phyloP scores from a whole-genome alignment of 2,329 filamentous ascomycete species.

The Botryosphaeria dothidea region DNA sequence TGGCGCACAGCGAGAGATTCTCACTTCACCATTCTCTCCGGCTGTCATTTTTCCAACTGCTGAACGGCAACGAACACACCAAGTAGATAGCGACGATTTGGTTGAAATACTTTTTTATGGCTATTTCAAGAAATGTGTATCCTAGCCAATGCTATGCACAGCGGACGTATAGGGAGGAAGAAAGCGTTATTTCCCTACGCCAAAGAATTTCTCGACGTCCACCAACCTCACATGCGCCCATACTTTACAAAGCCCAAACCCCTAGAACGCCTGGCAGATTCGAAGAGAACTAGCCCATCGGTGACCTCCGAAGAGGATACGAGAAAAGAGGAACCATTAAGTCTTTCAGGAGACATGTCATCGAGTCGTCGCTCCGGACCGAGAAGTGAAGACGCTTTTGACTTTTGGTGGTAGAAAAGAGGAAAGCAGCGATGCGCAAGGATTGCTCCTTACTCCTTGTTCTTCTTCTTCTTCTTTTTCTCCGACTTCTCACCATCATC shows the following conservation, averaged over 20 bases:
- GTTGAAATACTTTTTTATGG: slow-evolving; percentile 3
- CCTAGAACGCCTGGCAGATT: slow-evolving; percentile 13
- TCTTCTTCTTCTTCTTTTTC: slow-evolving; percentile 68
- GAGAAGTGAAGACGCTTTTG: slow-evolving; percentile 11
- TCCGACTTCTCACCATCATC: slow-evolving; percentile 58
- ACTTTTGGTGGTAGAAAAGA: slow-evolving; percentile 12
- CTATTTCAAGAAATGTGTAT: slow-evolving; percentile 7
- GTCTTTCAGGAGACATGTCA: slow-evolving; percentile 6
- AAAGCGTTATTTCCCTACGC: slow-evolving; percentile 8
- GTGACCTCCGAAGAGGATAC: neutral
- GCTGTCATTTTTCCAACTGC: no score
- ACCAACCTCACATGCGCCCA: slow-evolving; percentile 12
- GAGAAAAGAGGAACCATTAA: slow-evolving; percentile 16
- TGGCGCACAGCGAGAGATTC: no score
- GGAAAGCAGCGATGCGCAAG: neutral
- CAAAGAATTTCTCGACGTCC: slow-evolving; percentile 11
- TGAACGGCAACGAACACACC: no score
- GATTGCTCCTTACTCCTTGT: slow-evolving; percentile 33
- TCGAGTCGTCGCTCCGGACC: slow-evolving; percentile 10
- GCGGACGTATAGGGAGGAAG: slow-evolving; percentile 3
- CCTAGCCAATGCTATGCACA: slow-evolving; percentile 19
- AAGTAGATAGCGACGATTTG: neutral
- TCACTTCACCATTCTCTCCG: no score
- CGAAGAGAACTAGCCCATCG: neutral
- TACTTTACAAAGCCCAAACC: slow-evolving; percentile 17